Conservation (phyloP, 257 asterid genomes). For the Avicennia marina region DNA sequence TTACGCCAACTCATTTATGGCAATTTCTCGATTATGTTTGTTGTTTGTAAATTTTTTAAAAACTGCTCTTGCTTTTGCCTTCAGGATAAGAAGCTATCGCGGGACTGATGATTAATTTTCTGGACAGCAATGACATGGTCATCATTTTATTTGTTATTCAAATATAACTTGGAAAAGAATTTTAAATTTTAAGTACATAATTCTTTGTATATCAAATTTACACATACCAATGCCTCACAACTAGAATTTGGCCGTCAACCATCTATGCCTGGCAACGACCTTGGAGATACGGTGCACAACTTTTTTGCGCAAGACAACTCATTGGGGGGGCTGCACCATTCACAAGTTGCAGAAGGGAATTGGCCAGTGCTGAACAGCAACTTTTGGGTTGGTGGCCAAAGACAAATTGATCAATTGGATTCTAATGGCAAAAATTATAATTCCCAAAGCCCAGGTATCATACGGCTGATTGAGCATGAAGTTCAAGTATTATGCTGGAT, state of each 20-base stretch:
- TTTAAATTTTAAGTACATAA: constrained; percentile 8
- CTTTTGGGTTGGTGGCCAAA: constrained; percentile 53
- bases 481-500: neutral
- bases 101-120: constrained; percentile 1
- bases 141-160: constrained; percentile 7
- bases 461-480: constrained; percentile 6
- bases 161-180: neutral
- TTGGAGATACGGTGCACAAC: constrained; percentile 86
- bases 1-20: neutral
- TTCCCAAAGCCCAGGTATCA: constrained; percentile 36
- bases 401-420: constrained; percentile 39
- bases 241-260: constrained; percentile 17
- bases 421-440: constrained; percentile 39
- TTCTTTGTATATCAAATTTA: constrained; percentile 11
- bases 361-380: constrained; percentile 51
- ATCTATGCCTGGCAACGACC: constrained; percentile 97
- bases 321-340: constrained; percentile 57
- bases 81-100: constrained; percentile 12
- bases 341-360: constrained; percentile 53
- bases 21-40: neutral
- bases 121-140: neutral
- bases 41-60: neutral
- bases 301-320: constrained; percentile 76
- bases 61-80: constrained; percentile 1
- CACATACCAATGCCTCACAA: neutral